Conservation (phyloP, 805 yeast species). For the Alloascoidea africana region DNA sequence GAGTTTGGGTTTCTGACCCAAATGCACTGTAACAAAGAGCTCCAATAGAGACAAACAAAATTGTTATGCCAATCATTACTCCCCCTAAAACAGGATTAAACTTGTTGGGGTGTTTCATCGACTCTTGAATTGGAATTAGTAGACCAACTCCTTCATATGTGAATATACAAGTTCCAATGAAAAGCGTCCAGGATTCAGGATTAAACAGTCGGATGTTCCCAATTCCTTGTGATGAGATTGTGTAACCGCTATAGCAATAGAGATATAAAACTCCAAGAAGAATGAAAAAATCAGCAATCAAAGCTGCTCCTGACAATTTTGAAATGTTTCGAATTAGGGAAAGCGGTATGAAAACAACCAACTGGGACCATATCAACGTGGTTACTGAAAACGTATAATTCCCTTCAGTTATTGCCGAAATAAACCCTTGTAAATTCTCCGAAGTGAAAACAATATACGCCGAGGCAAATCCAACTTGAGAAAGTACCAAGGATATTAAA, state of each 20-base stretch:
- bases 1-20: slow-evolving; percentile 77
- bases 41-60: slow-evolving; percentile 69
- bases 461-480: slow-evolving; percentile 90
- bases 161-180: slow-evolving; percentile 92
- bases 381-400: slow-evolving; percentile 22
- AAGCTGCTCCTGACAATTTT: slow-evolving; percentile 77
- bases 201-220: slow-evolving; percentile 48
- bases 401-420: slow-evolving; percentile 20
- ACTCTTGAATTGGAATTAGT: slow-evolving; percentile 83
- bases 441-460: slow-evolving; percentile 89
- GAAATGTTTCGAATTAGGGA: slow-evolving; percentile 80
- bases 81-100: slow-evolving; percentile 53
- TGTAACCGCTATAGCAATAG: slow-evolving; percentile 56
- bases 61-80: slow-evolving; percentile 66
- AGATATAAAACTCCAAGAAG: slow-evolving; percentile 71
- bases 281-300: slow-evolving; percentile 79
- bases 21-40: slow-evolving; percentile 71
- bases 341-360: slow-evolving; percentile 63
- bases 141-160: slow-evolving; percentile 93
- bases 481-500: slow-evolving; percentile 64
- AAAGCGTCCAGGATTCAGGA: slow-evolving; percentile 67
- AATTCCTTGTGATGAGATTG: slow-evolving; percentile 41
- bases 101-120: slow-evolving; percentile 72
- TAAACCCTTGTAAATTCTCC: slow-evolving; percentile 62
- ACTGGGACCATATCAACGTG: slow-evolving; percentile 49